These are phyloP conservation scores for Myriosclerotinia scirpicola DNA, from an alignment of 2,329 filamentous ascomycete genomes.

Conservation along the genomic window DNA sequence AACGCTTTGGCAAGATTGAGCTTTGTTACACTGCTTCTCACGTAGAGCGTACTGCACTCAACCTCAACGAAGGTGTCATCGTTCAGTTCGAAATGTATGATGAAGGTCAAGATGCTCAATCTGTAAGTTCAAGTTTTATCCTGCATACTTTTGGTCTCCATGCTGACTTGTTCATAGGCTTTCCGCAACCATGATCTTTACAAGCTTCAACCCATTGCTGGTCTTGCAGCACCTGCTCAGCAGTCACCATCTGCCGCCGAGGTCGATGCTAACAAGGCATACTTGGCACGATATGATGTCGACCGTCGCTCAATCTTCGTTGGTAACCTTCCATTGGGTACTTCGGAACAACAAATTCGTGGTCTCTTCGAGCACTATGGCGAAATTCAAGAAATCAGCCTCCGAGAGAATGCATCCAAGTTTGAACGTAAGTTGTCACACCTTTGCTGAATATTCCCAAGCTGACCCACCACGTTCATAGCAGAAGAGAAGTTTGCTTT, in stretches of 20 bases:
- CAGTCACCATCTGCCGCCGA: constrained; percentile 16
- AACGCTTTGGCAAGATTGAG: constrained; percentile 47
- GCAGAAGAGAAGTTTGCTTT: constrained; percentile 40
- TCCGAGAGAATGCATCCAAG: constrained; percentile 39
- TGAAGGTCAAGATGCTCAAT: constrained; percentile 49
- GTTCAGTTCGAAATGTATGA: constrained; percentile 55
- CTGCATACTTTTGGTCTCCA: not conserved
- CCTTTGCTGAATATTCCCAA: constrained; percentile 7
- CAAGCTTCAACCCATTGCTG: constrained; percentile 43
- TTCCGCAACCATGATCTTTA: constrained; percentile 37
- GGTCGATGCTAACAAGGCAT: constrained; percentile 28
- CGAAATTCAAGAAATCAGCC: constrained; percentile 41
- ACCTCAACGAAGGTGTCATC: constrained; percentile 44
- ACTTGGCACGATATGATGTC: constrained; percentile 44
- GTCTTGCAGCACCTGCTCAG: constrained; percentile 28
- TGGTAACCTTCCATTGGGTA: constrained; percentile 46
- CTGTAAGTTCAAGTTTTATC: constrained; percentile 43
- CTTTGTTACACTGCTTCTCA: constrained; percentile 32
- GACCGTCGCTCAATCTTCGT: constrained; percentile 52
- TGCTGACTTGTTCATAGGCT: constrained; percentile 31
- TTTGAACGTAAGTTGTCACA: constrained; percentile 33
- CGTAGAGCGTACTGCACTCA: constrained; percentile 36
- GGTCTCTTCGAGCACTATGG: constrained; percentile 45
- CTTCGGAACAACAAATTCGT: constrained; percentile 43
- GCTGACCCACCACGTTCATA: constrained; percentile 28